Evolutionary conservation across 805 yeast genomes (phyloP).

Genomic region (Candida berthetii): DNA sequence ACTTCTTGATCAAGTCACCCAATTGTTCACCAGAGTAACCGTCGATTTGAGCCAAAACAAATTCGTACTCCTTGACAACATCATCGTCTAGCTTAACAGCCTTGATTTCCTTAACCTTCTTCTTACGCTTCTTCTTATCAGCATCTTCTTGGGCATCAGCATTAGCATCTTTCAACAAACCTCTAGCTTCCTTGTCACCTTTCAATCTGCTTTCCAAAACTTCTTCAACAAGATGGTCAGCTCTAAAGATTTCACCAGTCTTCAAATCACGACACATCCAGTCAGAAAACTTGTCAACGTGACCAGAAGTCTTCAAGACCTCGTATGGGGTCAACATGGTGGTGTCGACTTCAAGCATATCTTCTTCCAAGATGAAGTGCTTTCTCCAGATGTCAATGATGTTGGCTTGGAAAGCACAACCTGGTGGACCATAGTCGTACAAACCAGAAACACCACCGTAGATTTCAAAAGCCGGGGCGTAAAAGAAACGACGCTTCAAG

Average conservation of each 20-base stretch:
- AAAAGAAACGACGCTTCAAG: slow-evolving; percentile 92
- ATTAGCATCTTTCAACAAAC: slow-evolving; percentile 46
- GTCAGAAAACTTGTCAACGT: slow-evolving; percentile 97
- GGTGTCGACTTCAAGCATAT: slow-evolving; percentile 97
- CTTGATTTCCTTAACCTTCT: slow-evolving; percentile 93
- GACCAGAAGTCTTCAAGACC: slow-evolving; percentile 97
- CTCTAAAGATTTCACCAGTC: slow-evolving; percentile 97
- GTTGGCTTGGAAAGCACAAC: slow-evolving; percentile 97
- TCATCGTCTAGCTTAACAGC: slow-evolving; percentile 81
- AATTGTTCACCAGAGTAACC: slow-evolving; percentile 91
- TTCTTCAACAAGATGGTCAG: slow-evolving; percentile 97
- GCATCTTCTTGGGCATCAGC: slow-evolving; percentile 62
- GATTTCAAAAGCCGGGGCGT: slow-evolving; percentile 94
- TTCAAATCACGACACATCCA: slow-evolving; percentile 97
- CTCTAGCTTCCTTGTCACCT: slow-evolving; percentile 97
- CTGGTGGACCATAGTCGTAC: slow-evolving; percentile 99
- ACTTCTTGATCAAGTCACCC: slow-evolving; percentile 80
- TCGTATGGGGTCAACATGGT: slow-evolving; percentile 98
- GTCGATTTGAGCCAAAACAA: slow-evolving; percentile 86
- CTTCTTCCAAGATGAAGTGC: slow-evolving; percentile 95
- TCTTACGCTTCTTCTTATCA: slow-evolving; percentile 89
- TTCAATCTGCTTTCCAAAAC: slow-evolving; percentile 93
- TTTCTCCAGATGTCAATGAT: slow-evolving; percentile 94
- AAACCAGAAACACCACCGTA: slow-evolving; percentile 99
- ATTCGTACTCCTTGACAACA: slow-evolving; percentile 75